phyloP scores from a whole-genome alignment of 768 basidiomycete genomes.

The Phlebiopsis gigantea region DNA sequence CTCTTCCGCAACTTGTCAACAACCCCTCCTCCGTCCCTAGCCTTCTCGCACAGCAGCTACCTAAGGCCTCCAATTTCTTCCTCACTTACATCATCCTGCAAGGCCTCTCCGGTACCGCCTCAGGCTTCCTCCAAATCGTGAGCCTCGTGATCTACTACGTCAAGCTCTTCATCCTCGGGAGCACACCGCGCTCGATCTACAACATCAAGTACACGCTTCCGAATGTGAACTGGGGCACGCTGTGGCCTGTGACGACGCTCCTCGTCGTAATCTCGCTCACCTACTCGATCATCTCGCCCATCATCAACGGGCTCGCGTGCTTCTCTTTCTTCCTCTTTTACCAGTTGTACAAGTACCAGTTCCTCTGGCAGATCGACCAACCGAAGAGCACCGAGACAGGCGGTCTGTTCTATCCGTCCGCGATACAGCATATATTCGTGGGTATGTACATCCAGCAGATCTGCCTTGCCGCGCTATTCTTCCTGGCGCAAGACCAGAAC shows the following conservation, averaged over 20 bases:
- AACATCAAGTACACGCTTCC: conserved; percentile 73
- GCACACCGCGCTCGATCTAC: conserved; percentile 83
- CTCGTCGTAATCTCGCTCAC: conserved; percentile 76
- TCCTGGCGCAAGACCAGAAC: conserved; percentile 64
- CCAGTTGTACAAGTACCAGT: conserved; percentile 60
- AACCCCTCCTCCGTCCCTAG: conserved; percentile 67
- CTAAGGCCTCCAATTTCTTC: conserved; percentile 86
- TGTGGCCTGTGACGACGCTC: conserved; percentile 70
- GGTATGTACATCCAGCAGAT: conserved; percentile 91
- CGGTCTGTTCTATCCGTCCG: conserved; percentile 92
- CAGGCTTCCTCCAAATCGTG: conserved; percentile 77
- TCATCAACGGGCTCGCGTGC: conserved; percentile 88
- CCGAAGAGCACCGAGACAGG: conserved; percentile 72
- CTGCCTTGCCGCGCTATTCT: conserved; percentile 84
- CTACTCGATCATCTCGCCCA: conserved; percentile 86
- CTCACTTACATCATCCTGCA: conserved; percentile 82
- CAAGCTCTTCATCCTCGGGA: conserved; percentile 81
- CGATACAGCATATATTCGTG: conserved; percentile 89
- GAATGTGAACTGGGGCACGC: conserved; percentile 70
- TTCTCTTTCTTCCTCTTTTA: conserved; percentile 82
- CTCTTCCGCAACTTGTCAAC: conserved; percentile 56
- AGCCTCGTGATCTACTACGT: conserved; percentile 82
- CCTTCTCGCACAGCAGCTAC: conserved; percentile 73
- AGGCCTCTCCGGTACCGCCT: conserved; percentile 73
- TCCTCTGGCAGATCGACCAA: conserved; percentile 57